Evolutionary conservation across 2,329 filamentous ascomycete species (phyloP).

Genomic region (Juglanconis sp.): DNA sequence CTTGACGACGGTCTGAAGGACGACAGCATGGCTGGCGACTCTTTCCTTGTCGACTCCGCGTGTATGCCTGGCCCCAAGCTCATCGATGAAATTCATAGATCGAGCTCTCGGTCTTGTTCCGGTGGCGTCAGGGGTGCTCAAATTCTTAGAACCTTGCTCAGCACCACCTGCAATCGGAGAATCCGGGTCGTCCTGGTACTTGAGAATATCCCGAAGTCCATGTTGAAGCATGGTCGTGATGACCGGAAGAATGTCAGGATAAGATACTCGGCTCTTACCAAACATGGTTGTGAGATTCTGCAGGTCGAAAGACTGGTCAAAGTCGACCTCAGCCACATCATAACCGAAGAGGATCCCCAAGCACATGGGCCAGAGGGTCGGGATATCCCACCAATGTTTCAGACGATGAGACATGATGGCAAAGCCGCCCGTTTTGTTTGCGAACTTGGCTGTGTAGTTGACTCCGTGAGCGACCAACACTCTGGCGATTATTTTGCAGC

Average conservation of each 20-base stretch:
- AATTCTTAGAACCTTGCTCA: slow-evolving; percentile 23
- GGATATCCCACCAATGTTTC: slow-evolving; percentile 83
- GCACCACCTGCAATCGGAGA: slow-evolving; percentile 38
- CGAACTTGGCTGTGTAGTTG: slow-evolving; percentile 80
- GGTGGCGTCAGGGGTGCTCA: slow-evolving; percentile 23
- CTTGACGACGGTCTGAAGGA: slow-evolving; percentile 72
- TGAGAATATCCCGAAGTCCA: slow-evolving; percentile 69
- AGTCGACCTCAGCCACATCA: slow-evolving; percentile 72
- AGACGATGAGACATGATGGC: slow-evolving; percentile 77
- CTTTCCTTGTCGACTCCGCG: slow-evolving; percentile 43
- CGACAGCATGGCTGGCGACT: slow-evolving; percentile 55
- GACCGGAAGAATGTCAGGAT: slow-evolving; percentile 75
- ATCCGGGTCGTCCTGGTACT: slow-evolving; percentile 57
- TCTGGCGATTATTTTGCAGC: slow-evolving; percentile 77
- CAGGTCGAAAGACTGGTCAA: slow-evolving; percentile 70
- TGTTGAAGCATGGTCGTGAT: slow-evolving; percentile 85
- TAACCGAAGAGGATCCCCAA: slow-evolving; percentile 85
- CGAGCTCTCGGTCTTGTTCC: slow-evolving; percentile 46
- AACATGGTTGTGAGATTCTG: slow-evolving; percentile 74
- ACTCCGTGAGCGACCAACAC: slow-evolving; percentile 80
- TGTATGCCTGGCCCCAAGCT: slow-evolving; percentile 50
- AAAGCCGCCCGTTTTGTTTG: slow-evolving; percentile 81
- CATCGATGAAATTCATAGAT: slow-evolving; percentile 65
- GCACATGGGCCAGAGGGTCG: slow-evolving; percentile 81
- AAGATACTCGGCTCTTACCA: slow-evolving; percentile 62